Conservation (phyloP, 805 yeast species). For the Metschnikowia santaceciliae region DNA sequence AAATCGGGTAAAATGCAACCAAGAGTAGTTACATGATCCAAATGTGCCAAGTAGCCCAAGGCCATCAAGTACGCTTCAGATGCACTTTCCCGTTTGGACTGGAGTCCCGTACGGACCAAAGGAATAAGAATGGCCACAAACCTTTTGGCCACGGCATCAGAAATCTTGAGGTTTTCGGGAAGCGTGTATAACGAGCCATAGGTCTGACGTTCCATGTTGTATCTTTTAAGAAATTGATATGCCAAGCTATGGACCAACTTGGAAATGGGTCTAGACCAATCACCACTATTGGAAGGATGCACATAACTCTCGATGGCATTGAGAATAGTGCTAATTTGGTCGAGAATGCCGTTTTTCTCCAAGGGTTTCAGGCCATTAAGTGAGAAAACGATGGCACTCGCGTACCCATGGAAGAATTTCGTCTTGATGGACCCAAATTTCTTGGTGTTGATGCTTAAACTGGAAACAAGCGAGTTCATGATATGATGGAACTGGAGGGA, state of each 20-base stretch:
- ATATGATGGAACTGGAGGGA: conserved; percentile 57
- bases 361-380: conserved; percentile 47
- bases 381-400: conserved; percentile 53
- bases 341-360: conserved; percentile 45
- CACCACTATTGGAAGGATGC: conserved; percentile 91
- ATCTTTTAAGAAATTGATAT: conserved; percentile 57
- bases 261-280: conserved; percentile 75
- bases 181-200: conserved; percentile 24
- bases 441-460: conserved; percentile 45
- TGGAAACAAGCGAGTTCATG: conserved; percentile 49
- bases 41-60: conserved; percentile 58
- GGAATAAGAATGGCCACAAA: conserved; percentile 56
- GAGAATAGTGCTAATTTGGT: conserved; percentile 50
- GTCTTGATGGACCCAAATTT: conserved; percentile 43
- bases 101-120: conserved; percentile 64
- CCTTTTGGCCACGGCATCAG: conserved; percentile 27
- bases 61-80: conserved; percentile 57
- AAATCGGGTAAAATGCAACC: conserved; percentile 61
- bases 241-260: conserved; percentile 60
- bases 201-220: conserved; percentile 43
- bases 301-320: conserved; percentile 74
- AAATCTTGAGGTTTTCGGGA: conserved; percentile 31
- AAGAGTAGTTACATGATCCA: conserved; percentile 52
- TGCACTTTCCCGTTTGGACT: conserved; percentile 59
- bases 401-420: conserved; percentile 40